Conservation (phyloP, 345 rosid species). For the Boechera stricta region DNA sequence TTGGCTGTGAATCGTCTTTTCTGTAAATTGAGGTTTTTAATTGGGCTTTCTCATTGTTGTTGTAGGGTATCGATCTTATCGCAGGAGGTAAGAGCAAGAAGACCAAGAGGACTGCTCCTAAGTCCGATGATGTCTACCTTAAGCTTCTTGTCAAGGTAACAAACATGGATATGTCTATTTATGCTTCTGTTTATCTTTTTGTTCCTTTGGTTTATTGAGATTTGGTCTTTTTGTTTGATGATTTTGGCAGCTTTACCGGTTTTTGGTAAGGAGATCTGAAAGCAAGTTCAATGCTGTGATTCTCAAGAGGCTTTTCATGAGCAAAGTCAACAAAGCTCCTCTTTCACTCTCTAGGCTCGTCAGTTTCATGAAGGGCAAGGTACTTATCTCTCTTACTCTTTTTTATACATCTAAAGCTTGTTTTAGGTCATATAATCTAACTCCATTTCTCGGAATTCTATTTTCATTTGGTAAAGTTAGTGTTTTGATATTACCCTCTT, state of each 20-base stretch:
- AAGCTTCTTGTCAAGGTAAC: slow-evolving; percentile 95
- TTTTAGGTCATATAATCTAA: no score
- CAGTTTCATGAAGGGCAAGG: slow-evolving; percentile 73
- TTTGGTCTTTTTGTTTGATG: background rate
- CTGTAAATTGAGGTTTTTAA: no score
- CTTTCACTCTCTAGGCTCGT: slow-evolving; percentile 82
- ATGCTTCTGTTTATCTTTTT: background rate
- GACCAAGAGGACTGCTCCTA: slow-evolving; percentile 82
- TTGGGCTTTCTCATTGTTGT: slow-evolving; percentile 14
- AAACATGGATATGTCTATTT: background rate
- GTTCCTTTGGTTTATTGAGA: background rate
- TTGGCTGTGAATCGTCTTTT: background rate
- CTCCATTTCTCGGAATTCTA: background rate
- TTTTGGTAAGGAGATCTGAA: slow-evolving; percentile 83
- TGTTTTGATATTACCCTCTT: background rate
- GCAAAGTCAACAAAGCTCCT: slow-evolving; percentile 88
- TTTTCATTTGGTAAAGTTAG: background rate
- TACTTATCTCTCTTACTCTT: no score
- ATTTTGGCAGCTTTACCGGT: slow-evolving; percentile 66
- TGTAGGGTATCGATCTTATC: slow-evolving; percentile 87
- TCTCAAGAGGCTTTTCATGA: slow-evolving; percentile 92
- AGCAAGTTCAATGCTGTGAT: slow-evolving; percentile 96
- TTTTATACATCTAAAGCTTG: background rate
- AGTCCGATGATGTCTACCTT: slow-evolving; percentile 91
- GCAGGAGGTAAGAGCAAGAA: slow-evolving; percentile 97